Evolutionary conservation across 176 grass and related monocot genomes (phyloP).

Genomic region (Zoysia japonica): DNA sequence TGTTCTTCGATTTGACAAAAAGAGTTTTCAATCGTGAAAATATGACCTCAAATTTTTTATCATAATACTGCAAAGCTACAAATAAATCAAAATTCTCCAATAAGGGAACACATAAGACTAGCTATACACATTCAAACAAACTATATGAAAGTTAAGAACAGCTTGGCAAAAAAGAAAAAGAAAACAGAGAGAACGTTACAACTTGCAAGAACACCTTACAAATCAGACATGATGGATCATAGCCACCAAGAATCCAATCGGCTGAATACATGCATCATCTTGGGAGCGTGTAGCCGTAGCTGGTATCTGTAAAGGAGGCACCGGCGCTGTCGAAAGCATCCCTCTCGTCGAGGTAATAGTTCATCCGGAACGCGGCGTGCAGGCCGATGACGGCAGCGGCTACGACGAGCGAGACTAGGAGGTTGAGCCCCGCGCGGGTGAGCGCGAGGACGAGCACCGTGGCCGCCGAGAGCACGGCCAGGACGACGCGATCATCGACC

Average conservation of each 20-base stretch:
- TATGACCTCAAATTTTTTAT: background rate
- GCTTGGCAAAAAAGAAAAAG: background rate
- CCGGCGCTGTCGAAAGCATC: conserved; percentile 58
- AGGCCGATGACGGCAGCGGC: conserved; percentile 51
- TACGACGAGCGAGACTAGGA: conserved; percentile 69
- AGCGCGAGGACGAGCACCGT: conserved; percentile 77
- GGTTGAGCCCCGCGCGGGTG: conserved; percentile 75
- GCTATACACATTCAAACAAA: conserved; percentile 12
- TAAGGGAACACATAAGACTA: background rate
- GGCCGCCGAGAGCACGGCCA: conserved; percentile 54
- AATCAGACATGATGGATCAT: conserved; percentile 5
- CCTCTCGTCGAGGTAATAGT: conserved; percentile 76
- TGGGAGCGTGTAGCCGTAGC: conserved; percentile 50
- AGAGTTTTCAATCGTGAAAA: conserved; percentile 6
- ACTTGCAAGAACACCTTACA: conserved; percentile 30
- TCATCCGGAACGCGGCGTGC: conserved; percentile 70
- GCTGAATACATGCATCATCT: conserved; percentile 17
- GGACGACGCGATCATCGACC: conserved; percentile 73
- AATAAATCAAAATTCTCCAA: background rate
- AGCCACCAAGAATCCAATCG: conserved; percentile 3
- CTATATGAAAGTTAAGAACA: conserved; percentile 23
- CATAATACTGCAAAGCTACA: background rate
- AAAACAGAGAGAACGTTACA: background rate
- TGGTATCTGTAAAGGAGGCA: conserved; percentile 49
- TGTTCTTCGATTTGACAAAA: background rate